Conservation (phyloP, 2,329 filamentous ascomycete genomes). For the Rosellinia necatrix region DNA sequence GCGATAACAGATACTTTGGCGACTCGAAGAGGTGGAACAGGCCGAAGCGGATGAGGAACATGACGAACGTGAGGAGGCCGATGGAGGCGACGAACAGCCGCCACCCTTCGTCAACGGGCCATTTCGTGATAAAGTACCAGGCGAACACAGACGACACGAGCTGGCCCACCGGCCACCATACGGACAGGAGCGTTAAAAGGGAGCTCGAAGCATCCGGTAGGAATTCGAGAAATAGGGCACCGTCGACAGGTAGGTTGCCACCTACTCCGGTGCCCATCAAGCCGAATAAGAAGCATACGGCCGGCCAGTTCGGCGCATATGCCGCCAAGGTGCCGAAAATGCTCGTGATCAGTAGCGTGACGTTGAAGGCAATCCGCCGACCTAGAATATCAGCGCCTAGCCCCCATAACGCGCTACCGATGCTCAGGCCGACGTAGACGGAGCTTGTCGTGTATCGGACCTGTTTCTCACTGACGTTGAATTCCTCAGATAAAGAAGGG, state of each 20-base stretch:
- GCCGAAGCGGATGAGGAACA: constrained; percentile 80
- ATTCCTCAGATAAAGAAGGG: constrained; percentile 75
- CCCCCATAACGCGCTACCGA: constrained; percentile 82
- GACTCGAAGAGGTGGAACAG: constrained; percentile 84
- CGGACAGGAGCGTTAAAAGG: constrained; percentile 77
- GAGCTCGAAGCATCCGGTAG: constrained; percentile 75
- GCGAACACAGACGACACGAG: constrained; percentile 72
- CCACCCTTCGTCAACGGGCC: constrained; percentile 74
- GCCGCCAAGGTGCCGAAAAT: constrained; percentile 74
- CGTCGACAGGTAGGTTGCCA: constrained; percentile 42
- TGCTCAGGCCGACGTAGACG: constrained; percentile 74
- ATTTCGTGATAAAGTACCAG: constrained; percentile 76
- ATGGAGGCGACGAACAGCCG: constrained; percentile 73
- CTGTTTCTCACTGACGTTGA: constrained; percentile 68
- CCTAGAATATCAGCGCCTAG: constrained; percentile 78
- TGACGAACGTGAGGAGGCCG: constrained; percentile 72
- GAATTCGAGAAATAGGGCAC: constrained; percentile 82
- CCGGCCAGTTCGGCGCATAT: constrained; percentile 69
- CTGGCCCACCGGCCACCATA: constrained; percentile 87
- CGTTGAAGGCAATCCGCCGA: constrained; percentile 80
- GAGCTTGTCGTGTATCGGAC: constrained; percentile 82
- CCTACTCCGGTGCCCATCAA: constrained; percentile 33
- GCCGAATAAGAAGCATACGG: constrained; percentile 51
- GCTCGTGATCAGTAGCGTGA: constrained; percentile 74
- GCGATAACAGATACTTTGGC: constrained; percentile 79